phyloP scores from a whole-genome alignment of 345 rosid species.

The Schrenkiella parvula region DNA sequence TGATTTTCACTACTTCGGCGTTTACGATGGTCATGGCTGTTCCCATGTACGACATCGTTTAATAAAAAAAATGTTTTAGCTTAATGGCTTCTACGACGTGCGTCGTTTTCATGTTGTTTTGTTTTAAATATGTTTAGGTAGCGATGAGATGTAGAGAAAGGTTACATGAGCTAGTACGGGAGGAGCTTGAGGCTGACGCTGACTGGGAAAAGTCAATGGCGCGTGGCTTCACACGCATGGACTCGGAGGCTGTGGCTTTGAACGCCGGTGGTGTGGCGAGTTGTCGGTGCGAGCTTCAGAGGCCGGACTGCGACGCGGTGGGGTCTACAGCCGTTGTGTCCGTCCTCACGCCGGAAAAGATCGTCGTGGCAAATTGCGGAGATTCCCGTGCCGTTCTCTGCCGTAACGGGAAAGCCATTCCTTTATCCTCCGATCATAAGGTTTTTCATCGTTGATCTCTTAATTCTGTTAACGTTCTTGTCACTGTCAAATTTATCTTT shows the following conservation, averaged over 20 bases:
- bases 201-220: conserved; percentile 57
- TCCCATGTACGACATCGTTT: conserved; percentile 51
- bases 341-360: conserved; percentile 59
- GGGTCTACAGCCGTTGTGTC: conserved; percentile 92
- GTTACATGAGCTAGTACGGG: conserved; percentile 60
- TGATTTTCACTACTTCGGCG: conserved; percentile 58
- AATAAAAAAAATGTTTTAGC: background rate
- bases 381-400: conserved; percentile 90
- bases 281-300: conserved; percentile 67
- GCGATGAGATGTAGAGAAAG: conserved; percentile 61
- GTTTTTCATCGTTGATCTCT: conserved; percentile 26
- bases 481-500: background rate
- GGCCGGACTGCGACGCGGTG: conserved; percentile 69
- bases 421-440: conserved; percentile 87
- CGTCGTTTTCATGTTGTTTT: background rate
- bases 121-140: conserved; percentile 33
- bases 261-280: conserved; percentile 12
- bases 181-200: conserved; percentile 37
- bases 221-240: conserved; percentile 70
- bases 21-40: conserved; percentile 79
- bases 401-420: conserved; percentile 60
- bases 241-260: conserved; percentile 42
- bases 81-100: background rate
- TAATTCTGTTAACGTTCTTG: background rate
- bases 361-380: conserved; percentile 84